Percentiles rank a stretch among this genome's conserved stretches.
Conservation (phyloP, 177 flowering plant genomes). For the Telopea speciosissima region DNA sequence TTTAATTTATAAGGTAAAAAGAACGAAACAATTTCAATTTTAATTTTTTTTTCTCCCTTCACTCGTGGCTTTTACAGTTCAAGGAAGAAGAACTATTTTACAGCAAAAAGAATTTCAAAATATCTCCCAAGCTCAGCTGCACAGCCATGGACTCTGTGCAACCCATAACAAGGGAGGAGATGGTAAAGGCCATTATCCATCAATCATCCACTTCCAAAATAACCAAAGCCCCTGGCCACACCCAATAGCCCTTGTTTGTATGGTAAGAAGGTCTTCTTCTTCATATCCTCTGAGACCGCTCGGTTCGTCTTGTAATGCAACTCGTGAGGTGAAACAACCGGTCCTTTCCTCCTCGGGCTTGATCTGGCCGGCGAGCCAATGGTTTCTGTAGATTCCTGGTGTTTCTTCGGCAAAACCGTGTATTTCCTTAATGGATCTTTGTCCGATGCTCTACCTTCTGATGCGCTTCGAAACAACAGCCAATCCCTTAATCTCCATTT, state of each 20-base stretch:
- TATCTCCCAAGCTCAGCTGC: too few relatives aligned
- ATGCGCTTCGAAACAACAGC: conserved; percentile 61
- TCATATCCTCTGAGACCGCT: conserved; percentile 66
- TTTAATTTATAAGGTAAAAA: not conserved
- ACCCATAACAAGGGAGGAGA: too few relatives aligned
- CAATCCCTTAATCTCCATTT: conserved; percentile 63
- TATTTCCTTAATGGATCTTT: conserved; percentile 57
- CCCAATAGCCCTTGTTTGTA: conserved; percentile 78
- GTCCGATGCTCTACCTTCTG: conserved; percentile 59
- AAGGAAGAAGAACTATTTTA: not conserved
- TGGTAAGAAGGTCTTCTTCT: conserved; percentile 80
- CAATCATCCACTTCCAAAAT: conserved; percentile 5
- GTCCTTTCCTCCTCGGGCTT: conserved; percentile 29
- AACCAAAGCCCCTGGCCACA: conserved; percentile 39
- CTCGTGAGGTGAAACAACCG: conserved; percentile 69
- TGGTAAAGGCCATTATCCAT: not conserved
- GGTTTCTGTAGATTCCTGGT: conserved; percentile 35
- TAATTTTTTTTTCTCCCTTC: not conserved
- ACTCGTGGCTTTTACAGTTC: not conserved
- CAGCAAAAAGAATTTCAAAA: not conserved
- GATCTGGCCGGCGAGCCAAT: conserved; percentile 19
- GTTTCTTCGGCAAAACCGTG: conserved; percentile 24
- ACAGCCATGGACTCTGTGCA: too few relatives aligned
- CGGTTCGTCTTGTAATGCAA: conserved; percentile 65
- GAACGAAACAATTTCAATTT: not conserved